A percentile compares a stretch with the other conserved stretches of the same genome.
Conservation (phyloP, 345 rosid genomes). For the Eutrema yunnanense region DNA sequence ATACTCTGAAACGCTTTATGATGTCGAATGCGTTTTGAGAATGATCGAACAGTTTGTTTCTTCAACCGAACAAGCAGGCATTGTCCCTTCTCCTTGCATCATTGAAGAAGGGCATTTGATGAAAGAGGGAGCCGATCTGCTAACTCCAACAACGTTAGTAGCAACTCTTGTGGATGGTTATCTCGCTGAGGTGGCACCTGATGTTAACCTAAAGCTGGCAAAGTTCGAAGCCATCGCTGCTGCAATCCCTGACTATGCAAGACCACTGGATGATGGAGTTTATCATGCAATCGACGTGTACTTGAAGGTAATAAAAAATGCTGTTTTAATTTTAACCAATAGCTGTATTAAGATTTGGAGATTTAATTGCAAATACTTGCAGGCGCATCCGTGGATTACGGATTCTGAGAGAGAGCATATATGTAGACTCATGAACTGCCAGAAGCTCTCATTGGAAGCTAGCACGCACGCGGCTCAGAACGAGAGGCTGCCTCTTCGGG, state of each 20-base stretch:
- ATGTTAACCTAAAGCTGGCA: constrained; percentile 54
- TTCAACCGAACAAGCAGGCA: constrained; percentile 33
- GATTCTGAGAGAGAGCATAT: constrained; percentile 72
- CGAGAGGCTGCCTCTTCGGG: constrained; percentile 74
- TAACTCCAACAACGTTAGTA: constrained; percentile 46
- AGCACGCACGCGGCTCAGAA: constrained; percentile 87
- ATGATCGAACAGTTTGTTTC: constrained; percentile 61
- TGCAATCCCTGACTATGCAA: constrained; percentile 59
- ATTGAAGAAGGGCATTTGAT: constrained; percentile 39
- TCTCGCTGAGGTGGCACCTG: constrained; percentile 68
- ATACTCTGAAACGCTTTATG: constrained; percentile 56
- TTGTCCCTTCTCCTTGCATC: constrained; percentile 36
- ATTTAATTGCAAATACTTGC: neutral
- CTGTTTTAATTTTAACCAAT: neutral
- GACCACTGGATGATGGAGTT: constrained; percentile 63
- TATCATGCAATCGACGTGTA: constrained; percentile 70
- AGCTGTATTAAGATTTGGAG: neutral
- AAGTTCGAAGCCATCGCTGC: constrained; percentile 63
- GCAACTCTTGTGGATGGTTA: constrained; percentile 58
- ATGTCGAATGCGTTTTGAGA: constrained; percentile 57
- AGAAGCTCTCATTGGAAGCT: constrained; percentile 78
- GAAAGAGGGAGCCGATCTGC: constrained; percentile 35
- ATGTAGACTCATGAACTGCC: constrained; percentile 77
- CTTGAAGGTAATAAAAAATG: constrained; percentile 44
- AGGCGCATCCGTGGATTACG: constrained; percentile 82